Base-by-base conservation (phyloP, 352 stramenopile species). In the Thraustotheca clavata region DNA sequence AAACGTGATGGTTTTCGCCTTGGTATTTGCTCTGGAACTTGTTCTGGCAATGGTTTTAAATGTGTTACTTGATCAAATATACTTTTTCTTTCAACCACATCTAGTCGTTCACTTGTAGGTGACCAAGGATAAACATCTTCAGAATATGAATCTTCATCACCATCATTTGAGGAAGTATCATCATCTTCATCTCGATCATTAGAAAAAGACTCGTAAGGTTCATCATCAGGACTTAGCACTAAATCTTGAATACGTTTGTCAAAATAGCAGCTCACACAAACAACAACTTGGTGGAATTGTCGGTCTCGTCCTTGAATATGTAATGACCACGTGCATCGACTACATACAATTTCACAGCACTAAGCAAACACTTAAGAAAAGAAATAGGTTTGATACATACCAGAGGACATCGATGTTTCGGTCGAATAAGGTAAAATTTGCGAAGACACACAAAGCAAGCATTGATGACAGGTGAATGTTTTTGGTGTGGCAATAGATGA, bases 301-400 rank as follows among this genome's bases (percentile, higher is more conserved):
- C n/a, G 43, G 43, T 52, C 43, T 24, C 43, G 43, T 31, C 43
- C 43, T 24, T 35, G 43, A 9, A 52, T 31, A 7, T 52, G 24
- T 24, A 52, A 31, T 14, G 43, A 52, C 43, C 43, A 52, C 1
- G 43, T 52, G 72, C 83, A 91, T 59, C 76, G 77, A 62, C 77
- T 89, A 75, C 83, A 91, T 24, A 91, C 80, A 29, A 91, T 74
- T 59, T 89, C 80, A 3, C 83, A 79, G 38, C 83, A 91, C 78
- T 87, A 52, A 31, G 34, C 11, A 9, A 7, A 24, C 7, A 26
- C 43, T 50, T 50, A 22, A 14, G 33, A 6, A 6, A 6, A 50
- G 11, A 14, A 14, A 50, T 14, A 50, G 22, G 43, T 14, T 50
- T 22, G n/a, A n/a, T n/a, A 14, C 43, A 31, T 14, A 52, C 43